Base-by-base conservation (phyloP, 441 rosid genomes). In the Capsella rubella region DNA sequence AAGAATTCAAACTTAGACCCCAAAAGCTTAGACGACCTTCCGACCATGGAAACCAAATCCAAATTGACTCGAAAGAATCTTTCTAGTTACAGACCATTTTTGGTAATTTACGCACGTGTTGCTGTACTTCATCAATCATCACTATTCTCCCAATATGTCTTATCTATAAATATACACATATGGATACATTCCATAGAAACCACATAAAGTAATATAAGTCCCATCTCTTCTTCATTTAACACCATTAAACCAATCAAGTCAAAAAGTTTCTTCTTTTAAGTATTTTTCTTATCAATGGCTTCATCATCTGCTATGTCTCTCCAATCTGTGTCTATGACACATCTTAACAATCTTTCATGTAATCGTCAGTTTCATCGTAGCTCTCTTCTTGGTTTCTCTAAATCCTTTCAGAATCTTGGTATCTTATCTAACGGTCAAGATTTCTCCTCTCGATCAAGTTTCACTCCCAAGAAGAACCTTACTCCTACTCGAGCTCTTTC, bases 361-460 rank as follows among this genome's bases (percentile, higher is more conserved):
- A 49, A 56, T 35, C 42, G 57, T 1, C 64, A 31, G 1, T 56
- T 32, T 56, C 64, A 69, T 5, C 78, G 43, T 9, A 58, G 2
- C 18, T 18, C 68, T 40, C 55, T 67, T 59, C 52, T 40, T 37
- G 54, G 55, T 49, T 66, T 49, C 35, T 74, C 78, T 8, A 59
- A 45, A 50, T 67, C 73, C 37, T 51, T 74, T 8, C 61, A 67
- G 2, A 74, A 39, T 60, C 27, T 10, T 14, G 25, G 47, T 27
- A 50, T 74, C 73, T 59, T 73, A 74, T 74, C 73, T 3, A 74
- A 58, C 62, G 73, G 73, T 67, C 63, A 50, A 59, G 5, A 37
- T 60, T 32, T 34, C 27, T 51, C 73, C 42, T 1, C 68, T 29
- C 40, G 31, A 60, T 75, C 51, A 67, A 42, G 73, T 59, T 59